Evolutionary conservation across 192 early-diverging fungal genomes (phyloP), one percentile per base, ranked within the genome.

Genomic region (Umbelopsis isabellina): DNA sequence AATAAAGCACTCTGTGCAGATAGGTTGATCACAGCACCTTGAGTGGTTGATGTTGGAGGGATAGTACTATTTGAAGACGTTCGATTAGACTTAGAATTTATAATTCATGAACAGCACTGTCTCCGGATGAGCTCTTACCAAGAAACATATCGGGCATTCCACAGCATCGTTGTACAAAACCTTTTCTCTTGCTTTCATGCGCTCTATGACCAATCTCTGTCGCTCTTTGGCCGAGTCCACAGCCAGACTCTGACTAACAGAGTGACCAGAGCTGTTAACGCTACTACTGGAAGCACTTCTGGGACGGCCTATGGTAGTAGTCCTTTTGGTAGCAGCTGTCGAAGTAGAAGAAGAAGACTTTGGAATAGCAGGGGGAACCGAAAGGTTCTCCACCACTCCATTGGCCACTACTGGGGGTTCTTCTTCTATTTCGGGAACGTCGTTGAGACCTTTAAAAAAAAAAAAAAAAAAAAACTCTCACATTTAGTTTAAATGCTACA

Each of bases 1-100:
- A 49, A 97, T 91, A 86, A 98, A 98, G 75, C 96, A 98, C 72
- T 98, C 96, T 12, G 95, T 95, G 83, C 96, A 98, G 67, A 98
- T 93, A 9, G 96, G 95, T 73, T 97, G 91, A 75, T 93, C 92
- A 82, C 96, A 98, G 81, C 96, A 98, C 33, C 92, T 81, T 18
- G 95, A 92, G 75, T 92, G 89, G 82, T 98, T 98, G 80, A 94
- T 94, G 80, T 96, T 94, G 67, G 86, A 76, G 18, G 95, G 94
- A 73, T 97, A 97, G 78, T 92, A 96, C 88, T 92, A 72, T 30
- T 21, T 20, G 44, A 20, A 25, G 27, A 47, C 50, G 35, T 13
- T 51, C 4, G 46, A 55, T 10, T 25, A 49, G 33, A 67, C 25
- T 27, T 66, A 49, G 33, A 67, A 37, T 27, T 66, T 68, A 49